A percentile compares a stretch with the other conserved stretches of the same genome.
Conservation (phyloP, 345 rosid genomes). For the Gossypium mustelinum region DNA sequence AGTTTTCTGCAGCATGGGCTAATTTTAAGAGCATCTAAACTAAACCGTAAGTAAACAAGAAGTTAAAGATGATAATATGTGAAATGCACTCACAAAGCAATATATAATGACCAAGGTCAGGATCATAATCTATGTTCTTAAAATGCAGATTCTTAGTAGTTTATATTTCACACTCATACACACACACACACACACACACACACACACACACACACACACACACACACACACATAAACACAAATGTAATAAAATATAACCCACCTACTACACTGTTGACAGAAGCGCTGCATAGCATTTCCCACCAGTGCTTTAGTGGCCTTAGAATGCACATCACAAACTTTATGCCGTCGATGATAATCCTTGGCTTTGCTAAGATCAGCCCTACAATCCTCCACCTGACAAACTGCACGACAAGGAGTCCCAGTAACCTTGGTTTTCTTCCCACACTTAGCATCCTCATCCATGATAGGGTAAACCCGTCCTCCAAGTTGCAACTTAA, state of each 20-base stretch:
- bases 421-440: constrained; percentile 48
- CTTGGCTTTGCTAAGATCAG: constrained; percentile 63
- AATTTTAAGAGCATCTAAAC: not conserved
- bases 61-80: not conserved
- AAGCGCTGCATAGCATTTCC: constrained; percentile 66
- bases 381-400: constrained; percentile 66
- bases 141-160: not conserved
- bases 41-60: not conserved
- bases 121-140: constrained; percentile 1
- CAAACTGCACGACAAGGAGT: constrained; percentile 45
- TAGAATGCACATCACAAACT: constrained; percentile 70
- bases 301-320: constrained; percentile 56
- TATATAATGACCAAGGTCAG: not conserved
- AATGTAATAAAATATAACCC: constrained; percentile 10
- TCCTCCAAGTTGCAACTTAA: constrained; percentile 51
- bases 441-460: constrained; percentile 43
- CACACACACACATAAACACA: not conserved
- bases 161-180: not conserved
- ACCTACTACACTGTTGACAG: constrained; percentile 86
- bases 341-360: constrained; percentile 72
- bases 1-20: not conserved
- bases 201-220: not conserved
- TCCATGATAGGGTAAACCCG: constrained; percentile 36
- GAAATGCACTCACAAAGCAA: constrained; percentile 2
- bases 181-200: not conserved